phyloP scores from a whole-genome alignment of 805 yeast species.

The Schwanniomyces vanrijiae region DNA sequence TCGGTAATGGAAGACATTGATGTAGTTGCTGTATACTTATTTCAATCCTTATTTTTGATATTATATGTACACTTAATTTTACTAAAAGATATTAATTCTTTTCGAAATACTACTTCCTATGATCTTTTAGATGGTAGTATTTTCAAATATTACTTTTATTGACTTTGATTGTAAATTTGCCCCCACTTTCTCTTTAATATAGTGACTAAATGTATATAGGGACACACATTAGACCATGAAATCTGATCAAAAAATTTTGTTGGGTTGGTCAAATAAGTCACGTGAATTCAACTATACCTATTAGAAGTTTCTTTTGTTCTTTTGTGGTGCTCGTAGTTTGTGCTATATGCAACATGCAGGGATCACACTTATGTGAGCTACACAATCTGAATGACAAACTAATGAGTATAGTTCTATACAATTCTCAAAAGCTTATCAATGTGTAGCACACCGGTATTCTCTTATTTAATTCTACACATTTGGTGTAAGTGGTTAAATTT shows the following conservation, averaged over 20 bases:
- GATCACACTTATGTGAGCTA: neutral
- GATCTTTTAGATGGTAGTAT: neutral
- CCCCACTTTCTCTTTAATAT: neutral
- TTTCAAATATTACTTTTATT: neutral
- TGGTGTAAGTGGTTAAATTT: too few relatives aligned
- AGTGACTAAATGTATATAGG: neutral
- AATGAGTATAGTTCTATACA: too few relatives aligned
- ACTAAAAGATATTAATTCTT: neutral
- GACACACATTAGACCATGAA: neutral
- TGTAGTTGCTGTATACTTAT: neutral
- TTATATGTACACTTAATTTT: neutral
- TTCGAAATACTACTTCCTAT: neutral
- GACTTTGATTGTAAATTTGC: neutral
- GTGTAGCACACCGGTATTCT: too few relatives aligned
- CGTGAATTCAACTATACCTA: neutral
- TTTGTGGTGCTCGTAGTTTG: neutral
- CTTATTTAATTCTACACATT: too few relatives aligned
- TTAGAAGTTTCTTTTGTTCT: neutral
- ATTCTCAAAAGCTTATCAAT: too few relatives aligned
- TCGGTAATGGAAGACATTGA: slow-evolving; percentile 21
- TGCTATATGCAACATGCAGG: neutral
- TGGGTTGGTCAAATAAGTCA: neutral
- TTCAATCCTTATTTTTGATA: neutral
- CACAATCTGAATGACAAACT: too few relatives aligned
- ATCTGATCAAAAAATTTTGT: neutral